phyloP scores from a whole-genome alignment of 169 alveolate species.

The Cyclospora cayetanensis region DNA sequence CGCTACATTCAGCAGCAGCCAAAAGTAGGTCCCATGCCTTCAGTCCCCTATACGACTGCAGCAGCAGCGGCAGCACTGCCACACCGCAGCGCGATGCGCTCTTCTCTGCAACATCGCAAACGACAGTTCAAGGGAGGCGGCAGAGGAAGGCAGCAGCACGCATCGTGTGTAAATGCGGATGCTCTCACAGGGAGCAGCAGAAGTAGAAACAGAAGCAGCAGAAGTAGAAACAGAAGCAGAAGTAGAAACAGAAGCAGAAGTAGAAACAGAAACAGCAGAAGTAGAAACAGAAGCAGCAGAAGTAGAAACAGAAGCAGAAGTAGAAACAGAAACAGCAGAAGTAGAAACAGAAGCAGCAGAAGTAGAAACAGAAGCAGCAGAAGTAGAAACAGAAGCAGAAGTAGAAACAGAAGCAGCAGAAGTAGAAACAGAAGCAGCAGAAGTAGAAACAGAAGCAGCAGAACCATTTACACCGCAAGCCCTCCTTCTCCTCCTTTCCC shows the following conservation, averaged over 20 bases:
- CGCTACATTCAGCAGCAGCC: conserved; percentile 22
- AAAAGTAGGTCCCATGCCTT: conserved; percentile 49
- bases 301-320: too few relatives aligned
- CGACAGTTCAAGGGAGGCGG: too few relatives aligned
- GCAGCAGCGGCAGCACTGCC: conserved; percentile 32
- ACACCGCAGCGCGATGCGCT: not conserved
- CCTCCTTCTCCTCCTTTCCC: too few relatives aligned
- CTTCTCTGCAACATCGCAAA: not conserved
- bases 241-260: too few relatives aligned
- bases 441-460: conserved; percentile 11
- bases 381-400: not conserved
- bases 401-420: not conserved
- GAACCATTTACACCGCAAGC: not conserved
- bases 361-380: not conserved
- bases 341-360: conserved; percentile 15
- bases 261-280: too few relatives aligned
- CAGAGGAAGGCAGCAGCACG: too few relatives aligned
- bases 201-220: too few relatives aligned
- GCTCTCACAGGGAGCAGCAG: too few relatives aligned
- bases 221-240: too few relatives aligned
- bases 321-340: too few relatives aligned
- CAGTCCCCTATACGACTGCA: conserved; percentile 43
- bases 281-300: too few relatives aligned
- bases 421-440: not conserved
- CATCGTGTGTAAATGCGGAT: too few relatives aligned